Conservation (phyloP, 441 rosid genomes). For the Erodium chrysanthum region DNA sequence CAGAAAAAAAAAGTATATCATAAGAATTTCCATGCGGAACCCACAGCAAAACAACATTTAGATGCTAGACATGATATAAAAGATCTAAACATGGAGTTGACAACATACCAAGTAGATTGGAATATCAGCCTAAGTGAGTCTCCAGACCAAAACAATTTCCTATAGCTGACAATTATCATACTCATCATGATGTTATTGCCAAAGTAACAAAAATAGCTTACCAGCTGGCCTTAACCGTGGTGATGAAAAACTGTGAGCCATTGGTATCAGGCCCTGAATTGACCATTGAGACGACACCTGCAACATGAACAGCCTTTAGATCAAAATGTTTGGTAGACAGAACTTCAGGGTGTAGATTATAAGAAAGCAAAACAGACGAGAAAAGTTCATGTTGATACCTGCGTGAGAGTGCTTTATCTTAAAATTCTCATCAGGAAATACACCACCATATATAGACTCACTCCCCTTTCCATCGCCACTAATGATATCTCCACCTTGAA, state of each 20-base stretch:
- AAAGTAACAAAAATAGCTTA: conserved; percentile 27
- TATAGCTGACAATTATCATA: too few species aligned
- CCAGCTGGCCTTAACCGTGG: conserved; percentile 88
- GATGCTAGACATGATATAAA: too few species aligned
- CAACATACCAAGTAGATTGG: too few species aligned
- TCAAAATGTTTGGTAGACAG: background rate
- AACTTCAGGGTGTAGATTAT: background rate
- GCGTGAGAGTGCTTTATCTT: conserved; percentile 73
- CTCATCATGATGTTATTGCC: too few species aligned
- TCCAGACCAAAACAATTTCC: too few species aligned
- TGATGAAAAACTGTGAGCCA: conserved; percentile 88
- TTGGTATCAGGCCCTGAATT: conserved; percentile 83
- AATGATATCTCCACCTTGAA: conserved; percentile 86
- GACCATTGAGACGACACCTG: conserved; percentile 87
- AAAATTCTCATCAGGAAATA: conserved; percentile 78
- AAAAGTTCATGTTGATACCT: conserved; percentile 28
- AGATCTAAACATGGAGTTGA: too few species aligned
- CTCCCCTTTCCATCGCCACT: conserved; percentile 62
- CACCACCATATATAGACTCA: conserved; percentile 68
- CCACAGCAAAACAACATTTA: too few species aligned
- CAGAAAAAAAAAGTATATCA: too few species aligned
- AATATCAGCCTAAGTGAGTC: too few species aligned
- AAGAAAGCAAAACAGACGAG: background rate
- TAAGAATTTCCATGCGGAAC: too few species aligned
- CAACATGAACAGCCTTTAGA: too few species aligned